These are phyloP conservation scores for Fusarium continuum DNA, from an alignment of 2,329 filamentous ascomycete species.

Conservation along the genomic window DNA sequence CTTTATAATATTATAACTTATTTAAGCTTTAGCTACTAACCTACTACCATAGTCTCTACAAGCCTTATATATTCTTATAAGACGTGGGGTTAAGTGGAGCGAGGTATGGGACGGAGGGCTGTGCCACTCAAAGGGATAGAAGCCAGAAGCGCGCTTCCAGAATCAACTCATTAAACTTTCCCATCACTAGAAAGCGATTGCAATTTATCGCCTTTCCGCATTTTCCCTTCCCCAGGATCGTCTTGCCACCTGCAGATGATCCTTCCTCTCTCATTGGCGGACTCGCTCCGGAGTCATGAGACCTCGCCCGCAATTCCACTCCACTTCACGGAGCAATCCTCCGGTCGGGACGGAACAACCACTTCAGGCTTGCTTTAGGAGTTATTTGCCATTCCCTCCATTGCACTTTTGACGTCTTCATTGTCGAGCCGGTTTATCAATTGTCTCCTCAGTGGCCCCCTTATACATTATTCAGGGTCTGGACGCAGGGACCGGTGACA, in stretches of 20 bases:
- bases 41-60: too few species aligned
- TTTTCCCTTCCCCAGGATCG: neutral
- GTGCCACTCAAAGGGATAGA: too few species aligned
- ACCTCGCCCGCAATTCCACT: neutral
- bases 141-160: too few species aligned
- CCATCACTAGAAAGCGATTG: too few species aligned
- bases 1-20: too few species aligned
- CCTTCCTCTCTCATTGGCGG: conserved; percentile 7
- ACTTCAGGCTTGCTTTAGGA: neutral
- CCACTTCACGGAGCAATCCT: neutral
- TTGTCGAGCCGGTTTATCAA: neutral
- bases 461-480: conserved; percentile 12
- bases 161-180: too few species aligned
- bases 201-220: too few species aligned
- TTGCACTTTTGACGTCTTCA: conserved; percentile 13
- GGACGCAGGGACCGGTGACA: conserved; percentile 5
- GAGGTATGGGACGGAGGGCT: too few species aligned
- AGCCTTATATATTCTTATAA: too few species aligned
- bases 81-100: too few species aligned
- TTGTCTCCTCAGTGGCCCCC: conserved; percentile 3
- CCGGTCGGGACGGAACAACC: conserved; percentile 10
- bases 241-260: neutral
- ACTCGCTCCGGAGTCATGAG: conserved; percentile 11
- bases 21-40: too few species aligned
- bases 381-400: neutral